Conservation (phyloP, 2,329 filamentous ascomycete species). For the Grosmannia clavigera region DNA sequence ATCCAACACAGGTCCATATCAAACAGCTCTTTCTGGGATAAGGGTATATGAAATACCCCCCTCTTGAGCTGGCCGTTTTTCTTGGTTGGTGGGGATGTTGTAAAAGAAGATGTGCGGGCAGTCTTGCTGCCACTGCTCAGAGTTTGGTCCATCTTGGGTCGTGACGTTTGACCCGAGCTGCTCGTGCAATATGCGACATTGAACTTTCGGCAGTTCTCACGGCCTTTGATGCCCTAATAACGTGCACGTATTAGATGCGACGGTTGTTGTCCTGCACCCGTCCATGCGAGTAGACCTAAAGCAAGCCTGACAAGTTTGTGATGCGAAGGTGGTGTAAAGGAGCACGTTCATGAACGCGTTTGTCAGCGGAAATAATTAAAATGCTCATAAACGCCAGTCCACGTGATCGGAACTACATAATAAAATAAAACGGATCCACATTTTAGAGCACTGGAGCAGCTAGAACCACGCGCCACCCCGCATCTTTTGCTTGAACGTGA, state of each 20-base stretch:
- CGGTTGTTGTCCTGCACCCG: background rate
- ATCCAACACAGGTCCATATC: slow-evolving; percentile 14
- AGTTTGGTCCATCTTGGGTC: background rate
- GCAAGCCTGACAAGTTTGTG: background rate
- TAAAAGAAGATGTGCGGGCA: background rate
- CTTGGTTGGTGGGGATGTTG: background rate
- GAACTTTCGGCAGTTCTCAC: background rate
- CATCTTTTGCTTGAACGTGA: background rate
- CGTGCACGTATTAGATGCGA: background rate
- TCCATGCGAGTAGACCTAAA: background rate
- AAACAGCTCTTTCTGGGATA: slow-evolving; percentile 26
- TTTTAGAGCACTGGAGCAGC: background rate
- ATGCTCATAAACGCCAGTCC: background rate
- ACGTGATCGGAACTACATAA: background rate
- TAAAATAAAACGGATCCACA: no score
- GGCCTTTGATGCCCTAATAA: background rate
- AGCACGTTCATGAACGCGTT: background rate
- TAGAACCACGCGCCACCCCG: background rate
- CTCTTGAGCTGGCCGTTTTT: slow-evolving; percentile 11
- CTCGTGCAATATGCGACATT: background rate
- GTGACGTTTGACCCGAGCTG: background rate
- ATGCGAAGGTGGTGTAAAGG: background rate
- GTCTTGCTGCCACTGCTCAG: background rate
- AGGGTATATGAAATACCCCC: slow-evolving; percentile 21
- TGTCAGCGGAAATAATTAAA: background rate